phyloP scores from a whole-genome alignment of 805 yeast species.

The Metschnikowia corniflorae region DNA sequence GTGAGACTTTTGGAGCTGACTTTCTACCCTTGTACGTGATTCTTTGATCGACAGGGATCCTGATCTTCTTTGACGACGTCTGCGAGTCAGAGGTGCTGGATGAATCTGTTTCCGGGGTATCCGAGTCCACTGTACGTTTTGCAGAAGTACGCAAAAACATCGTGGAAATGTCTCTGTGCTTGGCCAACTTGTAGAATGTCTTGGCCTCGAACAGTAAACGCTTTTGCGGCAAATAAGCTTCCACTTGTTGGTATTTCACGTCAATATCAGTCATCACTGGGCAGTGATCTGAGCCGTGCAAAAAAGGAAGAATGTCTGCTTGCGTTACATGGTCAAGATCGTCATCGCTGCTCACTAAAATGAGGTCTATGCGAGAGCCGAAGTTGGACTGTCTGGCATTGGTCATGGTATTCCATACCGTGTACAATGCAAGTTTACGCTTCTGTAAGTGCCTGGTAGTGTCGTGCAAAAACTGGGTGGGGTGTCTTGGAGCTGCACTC shows the following conservation, averaged over 20 bases:
- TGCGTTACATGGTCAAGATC: constrained; percentile 32
- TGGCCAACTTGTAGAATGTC: constrained; percentile 18
- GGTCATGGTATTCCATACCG: constrained; percentile 86
- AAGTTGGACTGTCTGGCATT: constrained; percentile 76
- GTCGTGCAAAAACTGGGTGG: constrained; percentile 46
- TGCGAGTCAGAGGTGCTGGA: constrained; percentile 1
- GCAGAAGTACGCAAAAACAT: constrained; percentile 21
- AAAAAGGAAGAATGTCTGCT: constrained; percentile 60
- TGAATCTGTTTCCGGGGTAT: constrained; percentile 2
- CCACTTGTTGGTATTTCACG: constrained; percentile 8
- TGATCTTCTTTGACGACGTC: neutral
- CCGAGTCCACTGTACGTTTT: constrained; percentile 6
- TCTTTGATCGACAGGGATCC: neutral
- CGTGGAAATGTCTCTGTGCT: constrained; percentile 31
- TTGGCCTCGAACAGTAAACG: constrained; percentile 23
- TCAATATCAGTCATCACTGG: constrained; percentile 76
- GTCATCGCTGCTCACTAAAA: constrained; percentile 45
- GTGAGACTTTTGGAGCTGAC: constrained; percentile 8
- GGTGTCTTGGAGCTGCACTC: constrained; percentile 5
- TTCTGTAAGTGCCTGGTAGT: constrained; percentile 56
- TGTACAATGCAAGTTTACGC: constrained; percentile 62
- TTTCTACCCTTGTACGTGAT: constrained; percentile 6
- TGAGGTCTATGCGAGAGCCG: constrained; percentile 86
- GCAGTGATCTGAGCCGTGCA: constrained; percentile 92
- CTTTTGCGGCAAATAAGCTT: neutral